Evolutionary conservation across 1,139 yeast species (phyloP), one percentile per base, ranked within the genome.

Genomic region (Saccharomyces hybrid): DNA sequence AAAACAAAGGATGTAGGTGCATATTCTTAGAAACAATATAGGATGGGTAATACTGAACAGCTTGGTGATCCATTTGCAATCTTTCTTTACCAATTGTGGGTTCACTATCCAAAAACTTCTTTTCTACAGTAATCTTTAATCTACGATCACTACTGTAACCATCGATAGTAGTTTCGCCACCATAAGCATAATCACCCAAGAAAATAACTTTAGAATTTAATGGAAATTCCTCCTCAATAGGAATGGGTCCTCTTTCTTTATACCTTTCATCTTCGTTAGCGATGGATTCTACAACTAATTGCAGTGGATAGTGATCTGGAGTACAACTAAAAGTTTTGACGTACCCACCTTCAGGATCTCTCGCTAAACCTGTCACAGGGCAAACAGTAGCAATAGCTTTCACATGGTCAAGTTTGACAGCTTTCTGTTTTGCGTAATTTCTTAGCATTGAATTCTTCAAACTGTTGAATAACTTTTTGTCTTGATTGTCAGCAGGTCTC

Each of bases 121-220:
- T 80, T 48, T 78, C 75, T 21, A 86, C 80, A 52, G 83, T 78
- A 55, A 85, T 71, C 56, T 80, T 81, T 55, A 82, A 72, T 50
- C 78, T 74, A 11, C 72, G 71, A 24, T 75, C 77, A 47, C 80
- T 75, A 27, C 70, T 71, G 59, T 82, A 79, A 0, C 88, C 96
- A 52, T 78, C 82, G 51, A 93, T 80, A 26, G 78, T 77, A 12
- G 95, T 91, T 52, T 95, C 86, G 28, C 89, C 80, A 51, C 99
- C 99, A 67, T 88, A 93, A 2, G 91, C 95, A 72, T 83, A 83
- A 44, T 86, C 90, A 46, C 98, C 96, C 58, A 93, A 75, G 67
- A 88, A 88, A n/a, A 91, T 80, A 44, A 84, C 93, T 55, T 82
- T 81, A 0, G 88, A 78, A 19, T 80, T 84, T 5, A 79, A 56